Conservation (phyloP, 2,329 filamentous ascomycete species). For the Verticillium zaregamsianum region DNA sequence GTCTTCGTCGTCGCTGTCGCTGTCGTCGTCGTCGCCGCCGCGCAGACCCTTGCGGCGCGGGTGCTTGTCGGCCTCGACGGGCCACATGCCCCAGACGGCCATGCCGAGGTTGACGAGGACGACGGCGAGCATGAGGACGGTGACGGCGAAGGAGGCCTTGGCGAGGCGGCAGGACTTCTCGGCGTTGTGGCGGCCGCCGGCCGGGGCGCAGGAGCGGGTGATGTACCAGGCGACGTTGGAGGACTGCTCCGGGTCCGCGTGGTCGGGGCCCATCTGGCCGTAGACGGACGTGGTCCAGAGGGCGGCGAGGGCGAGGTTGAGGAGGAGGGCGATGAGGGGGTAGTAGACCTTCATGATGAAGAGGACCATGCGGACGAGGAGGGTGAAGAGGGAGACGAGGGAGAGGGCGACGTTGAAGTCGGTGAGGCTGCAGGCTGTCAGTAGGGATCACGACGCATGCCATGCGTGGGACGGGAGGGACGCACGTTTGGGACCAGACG, state of each 20-base stretch:
- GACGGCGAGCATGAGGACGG: slow-evolving; percentile 61
- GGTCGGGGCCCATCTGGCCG: slow-evolving; percentile 70
- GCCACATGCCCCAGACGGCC: slow-evolving; percentile 53
- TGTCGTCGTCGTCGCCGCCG: slow-evolving; percentile 18
- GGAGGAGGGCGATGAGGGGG: slow-evolving; percentile 57
- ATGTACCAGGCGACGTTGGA: slow-evolving; percentile 72
- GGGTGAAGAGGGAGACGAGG: slow-evolving; percentile 70
- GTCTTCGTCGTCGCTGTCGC: slow-evolving; percentile 39
- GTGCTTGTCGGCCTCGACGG: slow-evolving; percentile 47
- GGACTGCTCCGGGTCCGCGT: slow-evolving; percentile 58
- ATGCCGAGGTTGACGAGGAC: slow-evolving; percentile 57
- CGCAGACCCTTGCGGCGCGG: background rate
- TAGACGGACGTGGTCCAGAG: slow-evolving; percentile 65
- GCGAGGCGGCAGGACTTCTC: slow-evolving; percentile 62
- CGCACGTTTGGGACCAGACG: slow-evolving; percentile 71
- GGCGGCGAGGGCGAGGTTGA: slow-evolving; percentile 53
- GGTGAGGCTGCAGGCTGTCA: slow-evolving; percentile 54
- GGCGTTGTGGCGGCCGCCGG: slow-evolving; percentile 45
- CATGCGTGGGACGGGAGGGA: slow-evolving; percentile 14
- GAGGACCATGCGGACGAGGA: slow-evolving; percentile 65
- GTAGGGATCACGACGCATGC: slow-evolving; percentile 1
- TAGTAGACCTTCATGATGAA: slow-evolving; percentile 69
- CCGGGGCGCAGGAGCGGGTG: slow-evolving; percentile 62
- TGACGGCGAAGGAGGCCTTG: slow-evolving; percentile 61
- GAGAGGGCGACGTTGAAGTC: slow-evolving; percentile 74